Percentiles rank a stretch among this genome's conserved stretches.
phyloP scores from a whole-genome alignment of 2,329 filamentous ascomycete genomes.

The Ceratocystis cubensis region DNA sequence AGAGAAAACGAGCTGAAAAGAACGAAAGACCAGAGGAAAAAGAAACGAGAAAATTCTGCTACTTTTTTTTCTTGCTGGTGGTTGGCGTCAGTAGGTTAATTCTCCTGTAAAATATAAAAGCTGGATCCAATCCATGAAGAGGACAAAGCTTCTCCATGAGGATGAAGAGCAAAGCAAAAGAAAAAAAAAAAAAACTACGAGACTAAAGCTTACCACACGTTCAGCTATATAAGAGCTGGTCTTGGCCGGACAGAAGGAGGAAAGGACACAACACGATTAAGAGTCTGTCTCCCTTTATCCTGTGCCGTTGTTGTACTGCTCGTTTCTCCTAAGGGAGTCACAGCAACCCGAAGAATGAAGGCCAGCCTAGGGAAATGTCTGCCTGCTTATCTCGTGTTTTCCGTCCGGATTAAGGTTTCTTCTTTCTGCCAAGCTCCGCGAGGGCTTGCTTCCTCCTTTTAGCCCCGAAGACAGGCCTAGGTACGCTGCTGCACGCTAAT shows the following conservation, averaged over 20 bases:
- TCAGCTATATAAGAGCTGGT: background rate
- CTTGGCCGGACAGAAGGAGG: background rate
- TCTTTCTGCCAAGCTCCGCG: background rate
- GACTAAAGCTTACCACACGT: background rate
- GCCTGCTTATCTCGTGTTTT: background rate
- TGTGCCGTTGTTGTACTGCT: background rate
- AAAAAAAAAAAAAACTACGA: no score
- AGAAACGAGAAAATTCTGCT: background rate
- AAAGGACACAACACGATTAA: background rate
- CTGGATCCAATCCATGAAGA: background rate
- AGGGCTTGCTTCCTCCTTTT: background rate
- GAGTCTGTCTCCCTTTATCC: background rate
- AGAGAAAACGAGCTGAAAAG: background rate
- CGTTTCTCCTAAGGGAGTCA: background rate
- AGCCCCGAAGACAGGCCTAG: background rate
- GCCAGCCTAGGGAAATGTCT: background rate
- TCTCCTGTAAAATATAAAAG: background rate
- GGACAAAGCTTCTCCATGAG: background rate
- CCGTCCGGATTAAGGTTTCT: background rate
- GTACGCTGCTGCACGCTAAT: background rate
- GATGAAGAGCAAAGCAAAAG: background rate
- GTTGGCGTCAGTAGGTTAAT: slow-evolving; percentile 4
- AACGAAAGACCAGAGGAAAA: background rate
- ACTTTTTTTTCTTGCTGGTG: background rate
- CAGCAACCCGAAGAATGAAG: background rate